A percentile compares a stretch with the other conserved stretches of the same genome.
Evolutionary conservation across 495 filamentous ascomycete species (phyloP).

Genomic region (Penicillium steckii): DNA sequence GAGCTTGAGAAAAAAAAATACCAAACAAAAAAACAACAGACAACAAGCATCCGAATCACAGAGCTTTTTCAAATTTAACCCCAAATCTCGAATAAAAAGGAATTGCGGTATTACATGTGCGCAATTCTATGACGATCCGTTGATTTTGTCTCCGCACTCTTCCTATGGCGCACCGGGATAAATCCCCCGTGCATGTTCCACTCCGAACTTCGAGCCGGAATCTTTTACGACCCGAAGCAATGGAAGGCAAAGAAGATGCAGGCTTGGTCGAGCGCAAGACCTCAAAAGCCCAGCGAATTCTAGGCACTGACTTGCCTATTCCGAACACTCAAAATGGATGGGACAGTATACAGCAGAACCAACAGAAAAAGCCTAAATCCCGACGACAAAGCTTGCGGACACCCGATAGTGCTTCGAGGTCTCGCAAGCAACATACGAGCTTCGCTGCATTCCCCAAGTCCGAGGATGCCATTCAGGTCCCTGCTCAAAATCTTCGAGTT

Average conservation of each 20-base stretch:
- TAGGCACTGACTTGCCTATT: conserved; percentile 35
- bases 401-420: conserved; percentile 23
- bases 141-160: background rate
- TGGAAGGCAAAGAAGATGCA: conserved; percentile 20
- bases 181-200: conserved; percentile 26
- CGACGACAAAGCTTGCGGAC: conserved; percentile 31
- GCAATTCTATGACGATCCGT: conserved; percentile 1
- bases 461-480: conserved; percentile 13
- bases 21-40: background rate
- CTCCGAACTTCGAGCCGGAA: conserved; percentile 34
- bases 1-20: background rate
- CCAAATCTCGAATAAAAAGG: background rate
- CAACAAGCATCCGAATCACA: background rate
- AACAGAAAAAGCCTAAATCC: conserved; percentile 8
- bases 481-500: conserved; percentile 36
- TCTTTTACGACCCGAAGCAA: conserved; percentile 11
- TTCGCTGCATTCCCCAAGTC: conserved; percentile 29
- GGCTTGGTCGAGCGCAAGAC: conserved; percentile 18
- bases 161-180: conserved; percentile 20
- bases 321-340: conserved; percentile 19
- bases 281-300: conserved; percentile 39
- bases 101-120: background rate
- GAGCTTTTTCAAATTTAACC: background rate
- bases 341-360: conserved; percentile 16
- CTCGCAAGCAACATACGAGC: conserved; percentile 15